Base-by-base conservation (phyloP, 1,284 basidiomycete genomes). In the Calocybe gambosa region DNA sequence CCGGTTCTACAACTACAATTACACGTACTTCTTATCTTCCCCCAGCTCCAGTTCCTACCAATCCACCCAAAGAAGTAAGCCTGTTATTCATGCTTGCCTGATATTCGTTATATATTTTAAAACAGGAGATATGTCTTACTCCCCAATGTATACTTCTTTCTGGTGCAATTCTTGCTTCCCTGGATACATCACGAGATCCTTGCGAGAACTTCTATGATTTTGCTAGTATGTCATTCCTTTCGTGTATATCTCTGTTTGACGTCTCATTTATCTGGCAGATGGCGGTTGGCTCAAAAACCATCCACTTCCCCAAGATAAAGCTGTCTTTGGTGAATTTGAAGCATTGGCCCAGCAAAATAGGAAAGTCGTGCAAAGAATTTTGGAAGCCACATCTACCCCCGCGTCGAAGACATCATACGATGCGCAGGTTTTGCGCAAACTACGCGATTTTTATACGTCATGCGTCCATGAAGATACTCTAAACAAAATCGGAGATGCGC, bases 151-250 rank as follows among this genome's bases (percentile, higher is more conserved):
- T 98, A 43, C 69, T 84, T 38, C 75, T 94, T 10, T 85, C 95
- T 3, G 86, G 90, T 2, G 78, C 82, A 1, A 86, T 99, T 49
- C 70, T 98, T 20, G 79, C 82, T 19, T 82, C 82, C 2, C 69
- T 99, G 39, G 93, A 99, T 63, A 75, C 77, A 10, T 73, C 82
- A 2, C 76, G 88, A 54, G 90, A 98, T 63, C 95, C 95, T 0
- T 99, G 95, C 67, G 89, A 97, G 55, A 86, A 94, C 66, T 98
- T 98, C 63, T 97, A 95, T 63, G 78, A 86, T 52, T 99, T 87
- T 66, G 81, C 91, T 13, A 91, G 89, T 91, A 58, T 31, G 64
- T 64, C 20, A 45, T 23, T 7, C 33, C 15, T 34, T 15, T 8
- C 15, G n/a, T 34, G 8, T 8, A 13, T 5, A 16, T 16, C 31